Percentiles rank a stretch among this genome's conserved stretches.
These are phyloP conservation scores for Seiridium unicorne DNA, from an alignment of 2,329 filamentous ascomycete species.

Conservation along the genomic window DNA sequence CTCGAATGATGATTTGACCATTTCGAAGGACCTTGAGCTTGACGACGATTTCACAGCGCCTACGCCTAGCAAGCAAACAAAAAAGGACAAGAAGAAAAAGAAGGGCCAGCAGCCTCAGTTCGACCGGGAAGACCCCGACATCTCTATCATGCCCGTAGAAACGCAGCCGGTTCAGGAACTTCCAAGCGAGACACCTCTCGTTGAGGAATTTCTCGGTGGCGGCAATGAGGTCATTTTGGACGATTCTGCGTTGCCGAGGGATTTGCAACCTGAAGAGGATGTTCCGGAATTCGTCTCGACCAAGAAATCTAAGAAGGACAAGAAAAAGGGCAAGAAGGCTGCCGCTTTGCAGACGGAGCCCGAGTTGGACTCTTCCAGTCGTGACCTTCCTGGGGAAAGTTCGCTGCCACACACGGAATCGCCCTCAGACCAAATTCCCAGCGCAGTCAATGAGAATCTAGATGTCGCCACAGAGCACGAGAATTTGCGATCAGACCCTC, in stretches of 20 bases:
- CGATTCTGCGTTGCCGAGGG: neutral
- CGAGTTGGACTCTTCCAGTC: neutral
- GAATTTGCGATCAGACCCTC: neutral
- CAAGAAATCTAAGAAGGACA: constrained; percentile 27
- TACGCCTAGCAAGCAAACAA: no score
- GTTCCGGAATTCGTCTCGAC: constrained; percentile 14
- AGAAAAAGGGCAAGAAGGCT: constrained; percentile 18
- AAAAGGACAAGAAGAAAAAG: constrained; percentile 26
- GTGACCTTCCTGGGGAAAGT: neutral
- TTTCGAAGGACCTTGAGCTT: no score
- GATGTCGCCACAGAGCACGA: neutral
- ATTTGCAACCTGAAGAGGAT: neutral
- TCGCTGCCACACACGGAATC: neutral
- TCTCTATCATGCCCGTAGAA: neutral
- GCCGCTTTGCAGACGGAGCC: constrained; percentile 1
- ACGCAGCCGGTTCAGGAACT: neutral
- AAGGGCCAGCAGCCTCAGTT: constrained; percentile 3
- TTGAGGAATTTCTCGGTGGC: neutral
- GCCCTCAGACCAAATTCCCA: no score
- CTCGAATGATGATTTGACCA: no score
- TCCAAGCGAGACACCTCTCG: neutral
- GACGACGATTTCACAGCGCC: no score
- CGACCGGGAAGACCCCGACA: neutral
- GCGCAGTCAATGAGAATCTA: no score
- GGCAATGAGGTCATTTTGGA: neutral